Base-by-base conservation (phyloP, 768 basidiomycete genomes). In the Pisolithus marmoratus region DNA sequence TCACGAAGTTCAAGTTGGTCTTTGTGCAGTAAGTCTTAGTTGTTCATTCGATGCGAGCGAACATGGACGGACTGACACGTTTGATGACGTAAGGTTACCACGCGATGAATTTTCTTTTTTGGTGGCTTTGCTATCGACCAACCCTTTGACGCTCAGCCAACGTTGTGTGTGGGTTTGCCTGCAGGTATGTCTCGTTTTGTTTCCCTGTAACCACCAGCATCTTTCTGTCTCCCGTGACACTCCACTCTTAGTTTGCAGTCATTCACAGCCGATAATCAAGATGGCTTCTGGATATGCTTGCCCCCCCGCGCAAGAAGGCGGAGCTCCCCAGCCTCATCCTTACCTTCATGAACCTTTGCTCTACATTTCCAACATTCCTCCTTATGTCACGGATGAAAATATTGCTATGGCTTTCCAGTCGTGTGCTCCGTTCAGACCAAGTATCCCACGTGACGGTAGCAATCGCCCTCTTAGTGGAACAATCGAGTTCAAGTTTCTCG, bases 261-360 rank as follows among this genome's bases (percentile, higher is more conserved):
- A 44, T 54, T 57, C 55, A 29, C 34, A 36, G 23, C 61, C 59
- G 66, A 70, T 68, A 54, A 61, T 68, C 66, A 58, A 51, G 68
- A 68, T 68, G 66, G 64, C 66, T 52, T 68, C 66, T 50, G 66
- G 66, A 68, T 70, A 70, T 57, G 57, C 58, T 53, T 64, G 66
- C 38, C 66, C 66, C 31, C 57, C 60, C 23, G n/a, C 63, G 48
- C 68, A 63, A 63, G 64, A 70, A 54, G 54, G 48, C 41, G 66
- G 66, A 48, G 58, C 54, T 43, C 66, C 63, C 54, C 66, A 69
- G 50, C 79, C 79, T 50, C 90, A 93, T 63, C 90, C 90, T 29
- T 91, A 89, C 71, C 80, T 93, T 58, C 85, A 87, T 64, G 88
- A 92, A 63, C 87, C 90, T 19, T 64, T 88, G 54, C 74, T 93